These are phyloP conservation scores for Tetrahymena elliotti DNA, from an alignment of 73 alveolate genomes.

Conservation along the genomic window DNA sequence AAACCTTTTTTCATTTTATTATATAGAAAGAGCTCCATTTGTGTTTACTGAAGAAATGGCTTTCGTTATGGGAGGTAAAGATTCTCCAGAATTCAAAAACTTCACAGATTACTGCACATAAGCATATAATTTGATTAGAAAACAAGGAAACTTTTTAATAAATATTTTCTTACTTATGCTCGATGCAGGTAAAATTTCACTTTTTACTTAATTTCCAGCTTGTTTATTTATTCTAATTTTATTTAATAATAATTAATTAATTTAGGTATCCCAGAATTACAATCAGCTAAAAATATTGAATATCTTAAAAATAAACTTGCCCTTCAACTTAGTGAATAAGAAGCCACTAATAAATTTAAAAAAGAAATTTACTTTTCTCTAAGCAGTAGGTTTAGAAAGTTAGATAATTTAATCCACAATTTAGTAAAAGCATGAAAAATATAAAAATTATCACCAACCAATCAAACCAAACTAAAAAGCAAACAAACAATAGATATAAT, in stretches of 20 bases:
- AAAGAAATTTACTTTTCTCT: constrained; percentile 39
- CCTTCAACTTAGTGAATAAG: constrained; percentile 39
- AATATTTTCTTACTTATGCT: constrained; percentile 76
- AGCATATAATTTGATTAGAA: constrained; percentile 72
- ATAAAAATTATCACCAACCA: not conserved
- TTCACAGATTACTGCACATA: constrained; percentile 58
- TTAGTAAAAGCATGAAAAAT: not conserved
- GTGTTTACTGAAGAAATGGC: constrained; percentile 76
- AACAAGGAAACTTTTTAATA: constrained; percentile 50
- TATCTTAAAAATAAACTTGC: constrained; percentile 33
- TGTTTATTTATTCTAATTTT: not conserved
- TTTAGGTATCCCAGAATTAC: constrained; percentile 56
- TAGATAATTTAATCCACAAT: constrained; percentile 35
- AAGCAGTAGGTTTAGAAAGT: constrained; percentile 24
- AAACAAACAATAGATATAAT: too few species aligned
- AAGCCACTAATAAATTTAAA: constrained; percentile 50
- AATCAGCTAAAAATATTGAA: constrained; percentile 52
- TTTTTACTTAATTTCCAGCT: not conserved
- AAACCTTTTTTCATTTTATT: not conserved
- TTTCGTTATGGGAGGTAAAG: constrained; percentile 66
- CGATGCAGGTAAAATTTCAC: constrained; percentile 56
- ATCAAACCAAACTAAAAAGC: too few species aligned
- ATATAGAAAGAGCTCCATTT: constrained; percentile 81
- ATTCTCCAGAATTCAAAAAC: constrained; percentile 44
- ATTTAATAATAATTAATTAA: not conserved